phyloP scores from a whole-genome alignment of 108 stramenopile species.

The Chaetoceros tenuissimus region DNA sequence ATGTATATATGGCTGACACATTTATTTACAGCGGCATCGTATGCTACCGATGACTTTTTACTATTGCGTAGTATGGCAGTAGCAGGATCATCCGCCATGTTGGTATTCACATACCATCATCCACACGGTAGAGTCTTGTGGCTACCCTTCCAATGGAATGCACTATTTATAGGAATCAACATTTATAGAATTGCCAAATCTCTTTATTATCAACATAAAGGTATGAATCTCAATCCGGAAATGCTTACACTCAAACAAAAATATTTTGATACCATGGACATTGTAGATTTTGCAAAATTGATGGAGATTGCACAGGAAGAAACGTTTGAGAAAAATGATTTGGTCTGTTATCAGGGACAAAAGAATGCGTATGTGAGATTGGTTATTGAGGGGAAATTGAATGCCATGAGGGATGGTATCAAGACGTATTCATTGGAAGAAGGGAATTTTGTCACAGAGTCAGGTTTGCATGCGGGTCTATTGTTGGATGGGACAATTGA shows the following conservation, averaged over 20 bases:
- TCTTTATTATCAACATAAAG: conserved; percentile 37
- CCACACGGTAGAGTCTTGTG: conserved; percentile 78
- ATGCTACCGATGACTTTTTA: conserved; percentile 68
- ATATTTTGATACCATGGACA: conserved; percentile 60
- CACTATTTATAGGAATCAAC: conserved; percentile 70
- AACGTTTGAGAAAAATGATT: conserved; percentile 38
- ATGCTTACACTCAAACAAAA: conserved; percentile 24
- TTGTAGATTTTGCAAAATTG: conserved; percentile 54
- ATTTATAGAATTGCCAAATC: conserved; percentile 52
- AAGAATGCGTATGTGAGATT: conserved; percentile 57
- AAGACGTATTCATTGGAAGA: conserved; percentile 62
- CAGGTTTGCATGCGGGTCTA: conserved; percentile 75
- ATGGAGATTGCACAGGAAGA: conserved; percentile 36
- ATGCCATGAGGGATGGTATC: conserved; percentile 55
- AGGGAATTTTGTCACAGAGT: conserved; percentile 74
- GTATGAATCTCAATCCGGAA: conserved; percentile 32
- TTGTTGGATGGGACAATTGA: conserved; percentile 51
- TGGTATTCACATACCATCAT: conserved; percentile 83
- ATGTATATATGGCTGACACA: no score
- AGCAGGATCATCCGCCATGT: conserved; percentile 59
- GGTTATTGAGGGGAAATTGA: conserved; percentile 59
- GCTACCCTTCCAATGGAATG: conserved; percentile 83
- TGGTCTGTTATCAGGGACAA: conserved; percentile 43
- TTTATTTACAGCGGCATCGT: conserved; percentile 67
- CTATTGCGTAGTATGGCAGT: conserved; percentile 68